Evolutionary conservation across 768 basidiomycete genomes (phyloP).

Genomic region (Goffeauzyma gilvescens): DNA sequence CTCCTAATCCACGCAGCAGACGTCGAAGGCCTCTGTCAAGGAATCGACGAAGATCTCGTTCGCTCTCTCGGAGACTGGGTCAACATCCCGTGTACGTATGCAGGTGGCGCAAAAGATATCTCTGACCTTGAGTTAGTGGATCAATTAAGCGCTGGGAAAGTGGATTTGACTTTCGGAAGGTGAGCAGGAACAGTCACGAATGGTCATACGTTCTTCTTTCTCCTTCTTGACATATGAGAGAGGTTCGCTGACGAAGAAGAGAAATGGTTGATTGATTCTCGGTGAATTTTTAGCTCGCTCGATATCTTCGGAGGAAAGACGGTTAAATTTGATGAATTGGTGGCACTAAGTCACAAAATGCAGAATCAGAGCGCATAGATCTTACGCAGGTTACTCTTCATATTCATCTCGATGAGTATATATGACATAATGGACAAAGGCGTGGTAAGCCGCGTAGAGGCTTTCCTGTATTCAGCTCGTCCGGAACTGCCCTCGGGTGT

Average conservation of each 20-base stretch:
- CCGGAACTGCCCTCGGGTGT: too few species aligned
- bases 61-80: slow-evolving; percentile 82
- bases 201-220: background rate
- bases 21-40: slow-evolving; percentile 90
- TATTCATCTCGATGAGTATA: too few species aligned
- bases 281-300: slow-evolving; percentile 26
- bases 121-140: slow-evolving; percentile 66
- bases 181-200: slow-evolving; percentile 21
- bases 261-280: background rate
- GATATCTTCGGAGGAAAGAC: slow-evolving; percentile 38
- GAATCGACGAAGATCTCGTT: slow-evolving; percentile 81
- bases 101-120: slow-evolving; percentile 81
- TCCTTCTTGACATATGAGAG: background rate
- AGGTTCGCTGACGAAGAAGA: background rate
- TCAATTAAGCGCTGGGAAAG: slow-evolving; percentile 55
- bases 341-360: slow-evolving; percentile 26
- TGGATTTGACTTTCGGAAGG: slow-evolving; percentile 77
- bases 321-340: slow-evolving; percentile 36
- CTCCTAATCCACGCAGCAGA: slow-evolving; percentile 96
- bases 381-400: too few species aligned
- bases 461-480: too few species aligned
- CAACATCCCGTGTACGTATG: slow-evolving; percentile 79
- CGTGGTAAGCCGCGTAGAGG: too few species aligned
- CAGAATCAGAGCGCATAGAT: too few species aligned
- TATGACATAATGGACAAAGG: too few species aligned